These are phyloP conservation scores for Cladosporium austrohemisphaericum DNA, from an alignment of 2,329 filamentous ascomycete genomes.

Conservation along the genomic window DNA sequence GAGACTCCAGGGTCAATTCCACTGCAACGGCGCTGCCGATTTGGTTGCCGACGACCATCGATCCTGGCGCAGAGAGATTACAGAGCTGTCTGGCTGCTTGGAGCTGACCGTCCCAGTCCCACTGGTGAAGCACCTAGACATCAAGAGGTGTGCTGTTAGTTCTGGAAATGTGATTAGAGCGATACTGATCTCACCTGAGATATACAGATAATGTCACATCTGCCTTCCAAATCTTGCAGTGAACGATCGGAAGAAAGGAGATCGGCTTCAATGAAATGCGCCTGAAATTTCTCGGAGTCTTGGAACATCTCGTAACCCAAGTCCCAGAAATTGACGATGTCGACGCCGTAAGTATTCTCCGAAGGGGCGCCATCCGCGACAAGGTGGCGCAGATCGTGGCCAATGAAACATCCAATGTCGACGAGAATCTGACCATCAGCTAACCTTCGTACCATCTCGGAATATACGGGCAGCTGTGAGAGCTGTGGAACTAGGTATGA, in stretches of 20 bases:
- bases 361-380: slow-evolving; percentile 32
- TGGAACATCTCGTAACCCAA: slow-evolving; percentile 35
- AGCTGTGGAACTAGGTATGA: slow-evolving; percentile 24
- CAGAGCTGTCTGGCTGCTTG: slow-evolving; percentile 32
- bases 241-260: slow-evolving; percentile 10
- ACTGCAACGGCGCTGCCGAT: slow-evolving; percentile 33
- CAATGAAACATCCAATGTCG: slow-evolving; percentile 38
- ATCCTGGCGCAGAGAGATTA: slow-evolving; percentile 32
- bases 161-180: not conserved
- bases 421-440: slow-evolving; percentile 33
- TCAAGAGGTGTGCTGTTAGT: not conserved
- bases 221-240: slow-evolving; percentile 35
- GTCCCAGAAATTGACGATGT: slow-evolving; percentile 31
- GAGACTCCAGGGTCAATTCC: slow-evolving; percentile 11
- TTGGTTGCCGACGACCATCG: slow-evolving; percentile 38
- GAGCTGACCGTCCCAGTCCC: slow-evolving; percentile 37
- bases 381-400: slow-evolving; percentile 36
- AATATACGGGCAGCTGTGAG: slow-evolving; percentile 18
- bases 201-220: slow-evolving; percentile 38
- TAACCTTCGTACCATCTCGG: slow-evolving; percentile 21
- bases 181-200: slow-evolving; percentile 22
- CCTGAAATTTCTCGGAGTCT: slow-evolving; percentile 30
- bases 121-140: slow-evolving; percentile 39
- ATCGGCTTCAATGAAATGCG: slow-evolving; percentile 30
- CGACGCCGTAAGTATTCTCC: slow-evolving; percentile 30